phyloP scores from a whole-genome alignment of 2,329 filamentous ascomycete genomes.

The Hypoxylon sp. region DNA sequence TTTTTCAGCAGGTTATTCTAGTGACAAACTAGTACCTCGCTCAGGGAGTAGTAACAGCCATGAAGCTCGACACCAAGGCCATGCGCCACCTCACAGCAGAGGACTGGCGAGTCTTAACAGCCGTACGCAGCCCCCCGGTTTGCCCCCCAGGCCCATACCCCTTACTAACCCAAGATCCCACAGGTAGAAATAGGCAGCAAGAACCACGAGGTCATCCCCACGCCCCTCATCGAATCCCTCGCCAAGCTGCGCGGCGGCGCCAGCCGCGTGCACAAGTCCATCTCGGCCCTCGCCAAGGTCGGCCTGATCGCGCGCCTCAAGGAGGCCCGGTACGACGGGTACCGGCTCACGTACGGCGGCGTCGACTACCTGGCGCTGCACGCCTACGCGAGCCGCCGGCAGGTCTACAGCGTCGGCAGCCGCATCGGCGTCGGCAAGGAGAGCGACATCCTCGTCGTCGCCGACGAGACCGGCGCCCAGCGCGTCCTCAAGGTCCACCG shows the following conservation, averaged over 20 bases:
- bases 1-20: not conserved
- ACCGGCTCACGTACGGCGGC: conserved; percentile 94
- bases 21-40: not conserved
- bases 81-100: conserved; percentile 92
- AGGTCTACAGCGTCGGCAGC: conserved; percentile 91
- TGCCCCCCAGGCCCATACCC: conserved; percentile 46
- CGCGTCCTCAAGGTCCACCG: conserved; percentile 95
- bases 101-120: conserved; percentile 95
- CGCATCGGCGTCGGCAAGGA: conserved; percentile 98
- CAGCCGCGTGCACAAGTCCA: conserved; percentile 84
- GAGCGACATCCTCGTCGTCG: conserved; percentile 95
- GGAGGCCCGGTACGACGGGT: conserved; percentile 97
- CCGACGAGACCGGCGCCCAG: conserved; percentile 80
- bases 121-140: conserved; percentile 68
- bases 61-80: conserved; percentile 96
- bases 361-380: conserved; percentile 98
- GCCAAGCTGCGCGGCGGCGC: conserved; percentile 83
- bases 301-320: conserved; percentile 92
- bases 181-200: conserved; percentile 94
- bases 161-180: conserved; percentile 45
- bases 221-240: conserved; percentile 85
- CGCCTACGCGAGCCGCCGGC: conserved; percentile 82
- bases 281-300: conserved; percentile 91
- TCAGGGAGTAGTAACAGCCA: conserved; percentile 57
- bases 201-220: conserved; percentile 97